Conservation (phyloP, 1,284 basidiomycete species). For the Fomes fomentarius region DNA sequence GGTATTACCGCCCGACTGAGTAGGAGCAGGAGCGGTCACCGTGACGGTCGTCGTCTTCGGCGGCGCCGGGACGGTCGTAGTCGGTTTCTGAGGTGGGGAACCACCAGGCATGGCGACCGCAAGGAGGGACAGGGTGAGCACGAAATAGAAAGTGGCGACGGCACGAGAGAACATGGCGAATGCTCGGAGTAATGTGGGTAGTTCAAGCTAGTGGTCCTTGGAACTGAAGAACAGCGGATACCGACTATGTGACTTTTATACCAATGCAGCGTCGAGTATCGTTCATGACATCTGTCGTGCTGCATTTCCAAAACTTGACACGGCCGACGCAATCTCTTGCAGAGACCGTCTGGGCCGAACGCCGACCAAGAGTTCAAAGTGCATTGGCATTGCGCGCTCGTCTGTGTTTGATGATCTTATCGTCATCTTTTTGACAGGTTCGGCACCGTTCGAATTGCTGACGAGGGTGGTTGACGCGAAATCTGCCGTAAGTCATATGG, state of each 20-base stretch:
- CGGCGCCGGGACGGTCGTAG: conserved; percentile 1
- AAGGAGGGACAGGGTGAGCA: conserved; percentile 24
- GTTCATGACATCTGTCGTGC: no score
- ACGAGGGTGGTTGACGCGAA: background rate
- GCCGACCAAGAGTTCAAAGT: no score
- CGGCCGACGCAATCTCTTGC: no score
- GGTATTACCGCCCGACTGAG: conserved; percentile 7
- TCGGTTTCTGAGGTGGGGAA: conserved; percentile 7
- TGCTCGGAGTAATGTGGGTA: conserved; percentile 7
- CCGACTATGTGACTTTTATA: conserved; percentile 1
- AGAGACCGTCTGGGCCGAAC: no score
- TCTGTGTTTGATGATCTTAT: background rate
- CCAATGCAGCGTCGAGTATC: no score
- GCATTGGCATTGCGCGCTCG: no score
- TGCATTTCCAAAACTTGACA: no score
- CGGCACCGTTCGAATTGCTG: background rate
- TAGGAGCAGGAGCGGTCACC: conserved; percentile 15
- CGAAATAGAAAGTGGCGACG: conserved; percentile 16
- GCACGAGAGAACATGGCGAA: conserved; percentile 21
- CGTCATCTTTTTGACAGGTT: background rate
- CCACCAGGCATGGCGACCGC: conserved; percentile 27
- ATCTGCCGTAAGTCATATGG: background rate
- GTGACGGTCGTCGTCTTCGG: conserved; percentile 16
- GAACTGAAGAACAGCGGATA: conserved; percentile 4
- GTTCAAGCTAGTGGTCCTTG: conserved; percentile 5